These are phyloP conservation scores for Emmonsia crescens DNA, from an alignment of 2,329 filamentous ascomycete genomes.

Conservation along the genomic window DNA sequence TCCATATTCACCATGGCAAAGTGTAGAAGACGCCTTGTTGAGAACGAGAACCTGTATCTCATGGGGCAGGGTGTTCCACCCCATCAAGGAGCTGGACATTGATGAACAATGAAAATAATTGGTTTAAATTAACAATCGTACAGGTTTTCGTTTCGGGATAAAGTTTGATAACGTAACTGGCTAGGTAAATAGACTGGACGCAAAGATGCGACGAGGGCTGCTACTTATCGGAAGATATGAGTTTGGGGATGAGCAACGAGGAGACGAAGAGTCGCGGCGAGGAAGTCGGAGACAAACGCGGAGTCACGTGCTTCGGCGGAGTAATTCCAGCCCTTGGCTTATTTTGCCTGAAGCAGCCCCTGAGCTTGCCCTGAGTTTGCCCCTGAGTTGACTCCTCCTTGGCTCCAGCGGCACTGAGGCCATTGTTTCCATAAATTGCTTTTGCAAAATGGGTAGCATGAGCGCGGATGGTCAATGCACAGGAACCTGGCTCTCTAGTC, in stretches of 20 bases:
- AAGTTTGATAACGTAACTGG: background rate
- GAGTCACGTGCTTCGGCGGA: too few relatives aligned
- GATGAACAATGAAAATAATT: background rate
- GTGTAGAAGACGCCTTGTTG: background rate
- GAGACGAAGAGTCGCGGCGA: too few relatives aligned
- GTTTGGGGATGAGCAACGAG: too few relatives aligned
- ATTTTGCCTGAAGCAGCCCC: too few relatives aligned
- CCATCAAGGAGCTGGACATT: background rate
- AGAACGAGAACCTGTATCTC: background rate
- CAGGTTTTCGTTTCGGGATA: background rate
- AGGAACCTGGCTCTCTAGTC: too few relatives aligned
- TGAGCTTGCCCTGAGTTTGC: too few relatives aligned
- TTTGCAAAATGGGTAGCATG: too few relatives aligned
- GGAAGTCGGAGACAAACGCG: too few relatives aligned
- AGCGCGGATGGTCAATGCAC: background rate
- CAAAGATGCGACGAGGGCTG: background rate
- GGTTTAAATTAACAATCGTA: background rate
- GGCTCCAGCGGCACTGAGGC: too few relatives aligned
- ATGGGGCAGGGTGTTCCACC: background rate
- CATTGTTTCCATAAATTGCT: background rate
- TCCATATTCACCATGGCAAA: background rate
- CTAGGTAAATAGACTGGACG: background rate
- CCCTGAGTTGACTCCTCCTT: too few relatives aligned
- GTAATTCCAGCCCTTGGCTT: too few relatives aligned
- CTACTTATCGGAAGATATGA: background rate